phyloP scores from a whole-genome alignment of 768 basidiomycete genomes.

The Russula compacta region DNA sequence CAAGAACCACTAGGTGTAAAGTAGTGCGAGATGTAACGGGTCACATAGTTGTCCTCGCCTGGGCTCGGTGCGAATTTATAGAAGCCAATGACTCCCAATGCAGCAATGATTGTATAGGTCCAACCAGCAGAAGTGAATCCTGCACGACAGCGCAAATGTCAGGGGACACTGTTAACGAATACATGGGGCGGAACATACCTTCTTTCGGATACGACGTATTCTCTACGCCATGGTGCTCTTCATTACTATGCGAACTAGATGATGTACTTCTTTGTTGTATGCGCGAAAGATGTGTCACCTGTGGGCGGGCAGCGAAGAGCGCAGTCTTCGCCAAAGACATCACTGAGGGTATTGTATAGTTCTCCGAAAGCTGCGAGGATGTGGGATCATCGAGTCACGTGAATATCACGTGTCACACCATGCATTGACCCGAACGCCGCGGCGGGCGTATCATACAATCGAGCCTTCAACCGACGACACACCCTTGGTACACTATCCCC shows the following conservation, averaged over 20 bases:
- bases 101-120: slow-evolving; percentile 49
- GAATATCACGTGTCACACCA: neutral
- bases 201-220: slow-evolving; percentile 46
- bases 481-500: neutral
- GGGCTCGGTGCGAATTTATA: slow-evolving; percentile 65
- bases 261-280: slow-evolving; percentile 25
- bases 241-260: slow-evolving; percentile 20
- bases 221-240: slow-evolving; percentile 36
- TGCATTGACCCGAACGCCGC: too few species aligned
- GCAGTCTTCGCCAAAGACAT: slow-evolving; percentile 18
- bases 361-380: neutral
- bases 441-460: neutral
- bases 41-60: slow-evolving; percentile 52
- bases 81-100: slow-evolving; percentile 41
- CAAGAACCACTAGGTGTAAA: slow-evolving; percentile 44
- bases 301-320: slow-evolving; percentile 9
- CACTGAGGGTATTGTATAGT: neutral
- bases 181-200: slow-evolving; percentile 35
- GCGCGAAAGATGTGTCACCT: neutral
- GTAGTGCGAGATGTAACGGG: slow-evolving; percentile 57
- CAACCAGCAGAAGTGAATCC: slow-evolving; percentile 62
- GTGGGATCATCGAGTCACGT: neutral
- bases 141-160: slow-evolving; percentile 21
- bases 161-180: neutral
- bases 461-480: neutral